A percentile compares a stretch with the other conserved stretches of the same genome.
Conservation (phyloP, 768 basidiomycete species). For the Phaffia australis region DNA sequence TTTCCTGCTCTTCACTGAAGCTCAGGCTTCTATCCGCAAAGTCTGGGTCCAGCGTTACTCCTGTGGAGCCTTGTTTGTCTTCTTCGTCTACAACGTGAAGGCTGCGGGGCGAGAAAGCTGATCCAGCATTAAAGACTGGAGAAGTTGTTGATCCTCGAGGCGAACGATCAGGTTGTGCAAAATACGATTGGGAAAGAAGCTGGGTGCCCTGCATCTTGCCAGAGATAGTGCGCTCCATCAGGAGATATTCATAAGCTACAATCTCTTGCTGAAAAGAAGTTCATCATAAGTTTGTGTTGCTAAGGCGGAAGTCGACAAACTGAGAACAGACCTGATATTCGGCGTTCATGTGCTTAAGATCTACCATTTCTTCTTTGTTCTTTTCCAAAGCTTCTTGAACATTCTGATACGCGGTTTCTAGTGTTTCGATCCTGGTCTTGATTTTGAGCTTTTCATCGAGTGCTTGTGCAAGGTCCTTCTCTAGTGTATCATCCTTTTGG, state of each 20-base stretch:
- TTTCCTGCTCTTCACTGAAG: no score
- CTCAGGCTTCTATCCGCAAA: no score
- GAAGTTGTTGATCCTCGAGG: background rate
- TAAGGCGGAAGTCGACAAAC: background rate
- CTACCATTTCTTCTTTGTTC: conserved; percentile 69
- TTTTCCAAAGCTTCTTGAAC: conserved; percentile 74
- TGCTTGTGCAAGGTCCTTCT: background rate
- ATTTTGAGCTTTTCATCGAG: conserved; percentile 59
- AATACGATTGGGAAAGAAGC: conserved; percentile 9
- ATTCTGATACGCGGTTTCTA: conserved; percentile 73
- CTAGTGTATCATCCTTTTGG: no score
- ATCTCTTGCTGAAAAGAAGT: conserved; percentile 59
- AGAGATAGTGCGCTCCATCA: conserved; percentile 79
- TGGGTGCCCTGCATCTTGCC: conserved; percentile 41
- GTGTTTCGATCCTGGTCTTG: conserved; percentile 68
- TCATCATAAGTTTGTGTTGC: background rate
- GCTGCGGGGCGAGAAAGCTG: no score
- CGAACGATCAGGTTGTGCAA: conserved; percentile 1
- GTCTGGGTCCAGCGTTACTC: no score
- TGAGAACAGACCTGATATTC: conserved; percentile 48
- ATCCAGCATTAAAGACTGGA: background rate
- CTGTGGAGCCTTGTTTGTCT: no score
- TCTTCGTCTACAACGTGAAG: no score
- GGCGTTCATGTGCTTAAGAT: conserved; percentile 77
- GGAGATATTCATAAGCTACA: conserved; percentile 87